phyloP scores from a whole-genome alignment of 441 rosid genomes.

The Brassica balearica region DNA sequence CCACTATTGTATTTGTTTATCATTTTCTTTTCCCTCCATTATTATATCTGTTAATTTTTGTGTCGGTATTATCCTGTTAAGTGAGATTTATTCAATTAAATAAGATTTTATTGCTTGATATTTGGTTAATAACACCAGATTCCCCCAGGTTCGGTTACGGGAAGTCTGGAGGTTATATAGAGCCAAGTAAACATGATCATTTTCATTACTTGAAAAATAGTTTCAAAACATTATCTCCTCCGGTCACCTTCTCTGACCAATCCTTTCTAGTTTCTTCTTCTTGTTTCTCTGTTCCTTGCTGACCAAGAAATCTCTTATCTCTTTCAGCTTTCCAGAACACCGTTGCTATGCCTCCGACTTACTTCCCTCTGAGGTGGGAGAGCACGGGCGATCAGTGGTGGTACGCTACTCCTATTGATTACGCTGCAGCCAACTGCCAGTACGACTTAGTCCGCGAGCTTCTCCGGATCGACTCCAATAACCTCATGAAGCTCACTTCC shows the following conservation, averaged over 20 bases:
- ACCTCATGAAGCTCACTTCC: slow-evolving; percentile 88
- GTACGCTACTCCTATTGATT: slow-evolving; percentile 92
- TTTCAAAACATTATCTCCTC: neutral
- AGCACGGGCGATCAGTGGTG: slow-evolving; percentile 97
- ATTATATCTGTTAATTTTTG: neutral
- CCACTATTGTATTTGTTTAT: slow-evolving; percentile 10
- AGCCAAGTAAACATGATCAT: neutral
- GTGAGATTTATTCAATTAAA: neutral
- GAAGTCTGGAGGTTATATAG: neutral
- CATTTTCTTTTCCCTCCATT: neutral
- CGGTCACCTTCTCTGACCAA: slow-evolving; percentile 10
- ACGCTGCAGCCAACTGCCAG: slow-evolving; percentile 90
- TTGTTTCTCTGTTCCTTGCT: slow-evolving; percentile 21
- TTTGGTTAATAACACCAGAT: slow-evolving; percentile 13
- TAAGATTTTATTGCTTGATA: neutral
- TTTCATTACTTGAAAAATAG: neutral
- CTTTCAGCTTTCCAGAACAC: neutral
- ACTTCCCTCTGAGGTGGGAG: slow-evolving; percentile 93
- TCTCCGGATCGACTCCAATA: slow-evolving; percentile 74
- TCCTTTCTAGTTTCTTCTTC: slow-evolving; percentile 18
- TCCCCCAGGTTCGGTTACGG: slow-evolving; percentile 20
- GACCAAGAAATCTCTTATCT: slow-evolving; percentile 21
- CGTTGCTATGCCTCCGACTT: slow-evolving; percentile 59
- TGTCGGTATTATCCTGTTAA: neutral
- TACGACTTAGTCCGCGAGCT: slow-evolving; percentile 87